These are phyloP conservation scores for Boletus sp. DNA, from an alignment of 768 basidiomycete genomes.

Conservation along the genomic window DNA sequence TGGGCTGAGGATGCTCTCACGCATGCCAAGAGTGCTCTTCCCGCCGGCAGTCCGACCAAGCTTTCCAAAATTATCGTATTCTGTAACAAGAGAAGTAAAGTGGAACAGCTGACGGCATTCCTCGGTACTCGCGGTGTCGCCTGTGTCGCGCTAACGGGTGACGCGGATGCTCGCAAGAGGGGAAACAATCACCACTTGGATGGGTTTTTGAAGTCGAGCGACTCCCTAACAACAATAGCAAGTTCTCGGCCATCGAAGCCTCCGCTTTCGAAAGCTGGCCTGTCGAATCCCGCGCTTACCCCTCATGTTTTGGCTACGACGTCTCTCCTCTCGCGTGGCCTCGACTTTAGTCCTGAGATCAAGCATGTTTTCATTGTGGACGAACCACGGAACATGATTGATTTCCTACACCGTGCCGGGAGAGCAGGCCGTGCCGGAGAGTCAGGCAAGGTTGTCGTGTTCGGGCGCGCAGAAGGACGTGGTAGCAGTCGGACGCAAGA, in stretches of 20 bases:
- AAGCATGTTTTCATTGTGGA: constrained; percentile 86
- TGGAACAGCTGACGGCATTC: constrained; percentile 56
- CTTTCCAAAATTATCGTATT: constrained; percentile 79
- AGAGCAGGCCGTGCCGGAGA: constrained; percentile 74
- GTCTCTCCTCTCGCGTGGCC: constrained; percentile 84
- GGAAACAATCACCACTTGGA: constrained; percentile 78
- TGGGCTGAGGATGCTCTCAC: constrained; percentile 65
- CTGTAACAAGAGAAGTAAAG: constrained; percentile 73
- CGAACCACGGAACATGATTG: constrained; percentile 84
- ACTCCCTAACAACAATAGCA: background rate
- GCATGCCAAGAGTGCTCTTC: constrained; percentile 26
- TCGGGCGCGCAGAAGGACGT: constrained; percentile 67
- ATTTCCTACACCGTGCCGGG: constrained; percentile 91
- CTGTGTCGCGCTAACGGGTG: constrained; percentile 65
- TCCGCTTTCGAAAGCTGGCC: constrained; percentile 9
- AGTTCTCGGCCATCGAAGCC: background rate
- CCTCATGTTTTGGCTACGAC: constrained; percentile 84
- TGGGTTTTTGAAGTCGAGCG: constrained; percentile 55
- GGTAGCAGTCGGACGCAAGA: constrained; percentile 54
- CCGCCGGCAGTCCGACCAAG: constrained; percentile 20
- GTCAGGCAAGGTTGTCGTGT: constrained; percentile 70
- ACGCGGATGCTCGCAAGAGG: constrained; percentile 52
- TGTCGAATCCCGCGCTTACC: constrained; percentile 29
- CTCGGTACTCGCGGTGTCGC: constrained; percentile 60
- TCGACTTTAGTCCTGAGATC: constrained; percentile 80